A percentile compares a stretch with the other conserved stretches of the same genome.
phyloP scores from a whole-genome alignment of 2,329 filamentous ascomycete genomes.

The Blumeriella jaapii region DNA sequence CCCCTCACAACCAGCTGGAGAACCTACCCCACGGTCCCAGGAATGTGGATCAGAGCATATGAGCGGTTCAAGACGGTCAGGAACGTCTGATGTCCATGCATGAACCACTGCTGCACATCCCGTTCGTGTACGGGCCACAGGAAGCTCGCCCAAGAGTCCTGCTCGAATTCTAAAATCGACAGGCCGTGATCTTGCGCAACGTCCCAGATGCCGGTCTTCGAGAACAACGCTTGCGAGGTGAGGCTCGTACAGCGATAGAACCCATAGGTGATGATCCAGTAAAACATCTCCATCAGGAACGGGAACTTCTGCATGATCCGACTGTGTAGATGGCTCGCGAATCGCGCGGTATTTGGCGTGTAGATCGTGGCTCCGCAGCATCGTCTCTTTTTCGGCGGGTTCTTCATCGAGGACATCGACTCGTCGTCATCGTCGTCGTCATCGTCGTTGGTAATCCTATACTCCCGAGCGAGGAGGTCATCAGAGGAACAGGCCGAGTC shows the following conservation, averaged over 20 bases:
- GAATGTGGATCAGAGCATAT: conserved; percentile 49
- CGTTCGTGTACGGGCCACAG: conserved; percentile 41
- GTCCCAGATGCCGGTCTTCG: conserved; percentile 37
- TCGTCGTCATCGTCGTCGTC: conserved; percentile 12
- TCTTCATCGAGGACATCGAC: conserved; percentile 20
- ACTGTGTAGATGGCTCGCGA: conserved; percentile 47
- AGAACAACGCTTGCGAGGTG: conserved; percentile 26
- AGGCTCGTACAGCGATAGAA: conserved; percentile 24
- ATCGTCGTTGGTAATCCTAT: conserved; percentile 17
- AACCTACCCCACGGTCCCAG: conserved; percentile 44
- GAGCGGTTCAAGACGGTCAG: conserved; percentile 45
- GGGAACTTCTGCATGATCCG: conserved; percentile 54
- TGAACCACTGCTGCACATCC: conserved; percentile 44
- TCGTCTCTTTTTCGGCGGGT: conserved; percentile 36
- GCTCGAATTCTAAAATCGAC: conserved; percentile 42
- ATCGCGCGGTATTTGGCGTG: conserved; percentile 50
- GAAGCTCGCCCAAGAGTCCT: conserved; percentile 37
- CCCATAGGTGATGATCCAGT: conserved; percentile 44
- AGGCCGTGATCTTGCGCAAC: conserved; percentile 44
- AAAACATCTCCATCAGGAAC: conserved; percentile 56
- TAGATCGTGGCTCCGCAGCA: conserved; percentile 38
- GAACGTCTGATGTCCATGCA: conserved; percentile 39
- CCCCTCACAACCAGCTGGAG: neutral
- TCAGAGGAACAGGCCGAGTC: conserved; percentile 25
- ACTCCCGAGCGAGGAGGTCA: conserved; percentile 21